Evolutionary conservation across 257 asterid species (phyloP).

Genomic region (Solanum sitiens): DNA sequence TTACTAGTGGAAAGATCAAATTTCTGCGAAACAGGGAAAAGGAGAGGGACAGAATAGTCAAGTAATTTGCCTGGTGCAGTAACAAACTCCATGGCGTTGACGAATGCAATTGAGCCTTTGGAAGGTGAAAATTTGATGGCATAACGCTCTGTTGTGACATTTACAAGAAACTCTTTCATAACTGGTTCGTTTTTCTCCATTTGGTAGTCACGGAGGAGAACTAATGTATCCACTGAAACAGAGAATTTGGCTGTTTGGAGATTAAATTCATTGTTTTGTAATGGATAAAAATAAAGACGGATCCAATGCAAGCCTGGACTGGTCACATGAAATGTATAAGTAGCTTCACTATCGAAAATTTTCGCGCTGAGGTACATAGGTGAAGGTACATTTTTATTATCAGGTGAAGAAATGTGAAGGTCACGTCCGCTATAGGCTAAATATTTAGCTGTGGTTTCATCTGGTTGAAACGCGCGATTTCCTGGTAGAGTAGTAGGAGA

Average conservation of each 20-base stretch:
- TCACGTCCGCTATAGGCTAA: slow-evolving; percentile 29
- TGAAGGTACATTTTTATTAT: slow-evolving; percentile 19
- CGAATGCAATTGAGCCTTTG: slow-evolving; percentile 25
- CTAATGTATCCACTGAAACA: slow-evolving; percentile 26
- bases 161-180: slow-evolving; percentile 33
- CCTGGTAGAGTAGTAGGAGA: slow-evolving; percentile 22
- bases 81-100: slow-evolving; percentile 49
- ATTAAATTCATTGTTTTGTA: slow-evolving; percentile 22
- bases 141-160: slow-evolving; percentile 38
- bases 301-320: slow-evolving; percentile 85
- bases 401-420: slow-evolving; percentile 19
- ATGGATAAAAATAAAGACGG: slow-evolving; percentile 57
- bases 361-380: slow-evolving; percentile 48
- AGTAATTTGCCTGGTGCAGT: slow-evolving; percentile 47
- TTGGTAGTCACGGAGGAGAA: slow-evolving; percentile 33
- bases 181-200: slow-evolving; percentile 2
- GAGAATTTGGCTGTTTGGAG: slow-evolving; percentile 30
- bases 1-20: slow-evolving; percentile 24
- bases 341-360: slow-evolving; percentile 39
- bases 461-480: slow-evolving; percentile 31
- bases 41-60: slow-evolving; percentile 19
- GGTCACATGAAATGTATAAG: slow-evolving; percentile 50
- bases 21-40: slow-evolving; percentile 32
- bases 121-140: slow-evolving; percentile 27
- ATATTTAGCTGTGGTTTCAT: slow-evolving; percentile 24